A percentile compares a stretch with the other conserved stretches of the same genome.
Evolutionary conservation across 164 flowering plant genomes (phyloP).

Genomic region (Taxillus chinensis): DNA sequence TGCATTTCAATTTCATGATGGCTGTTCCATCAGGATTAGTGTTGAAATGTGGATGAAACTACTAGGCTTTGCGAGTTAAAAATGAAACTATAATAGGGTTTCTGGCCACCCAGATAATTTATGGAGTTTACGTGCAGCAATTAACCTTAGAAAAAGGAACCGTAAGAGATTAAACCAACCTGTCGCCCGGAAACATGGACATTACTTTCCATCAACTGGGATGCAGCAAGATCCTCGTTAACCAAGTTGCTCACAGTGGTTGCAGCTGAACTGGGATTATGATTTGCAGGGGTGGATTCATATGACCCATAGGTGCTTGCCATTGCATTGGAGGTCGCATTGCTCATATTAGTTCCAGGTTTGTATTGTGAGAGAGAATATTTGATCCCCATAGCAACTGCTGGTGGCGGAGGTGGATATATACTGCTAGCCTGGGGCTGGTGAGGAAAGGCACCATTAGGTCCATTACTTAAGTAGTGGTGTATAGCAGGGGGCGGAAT

Average conservation of each 20-base stretch:
- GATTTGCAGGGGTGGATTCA: slow-evolving; percentile 51
- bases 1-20: too few relatives aligned
- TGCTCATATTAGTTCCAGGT: slow-evolving; percentile 53
- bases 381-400: slow-evolving; percentile 28
- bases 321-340: slow-evolving; percentile 46
- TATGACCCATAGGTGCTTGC: slow-evolving; percentile 59
- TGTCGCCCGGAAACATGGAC: slow-evolving; percentile 64
- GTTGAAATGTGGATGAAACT: too few relatives aligned
- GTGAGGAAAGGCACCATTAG: slow-evolving; percentile 52
- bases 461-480: slow-evolving; percentile 47
- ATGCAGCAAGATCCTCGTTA: slow-evolving; percentile 53
- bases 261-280: slow-evolving; percentile 45
- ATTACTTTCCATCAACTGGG: slow-evolving; percentile 70
- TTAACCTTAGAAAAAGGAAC: neutral
- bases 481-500: slow-evolving; percentile 69
- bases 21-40: too few relatives aligned
- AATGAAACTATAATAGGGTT: too few relatives aligned
- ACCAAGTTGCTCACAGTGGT: slow-evolving; percentile 46
- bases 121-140: too few relatives aligned
- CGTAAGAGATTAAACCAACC: slow-evolving; percentile 29
- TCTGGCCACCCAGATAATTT: too few relatives aligned
- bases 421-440: slow-evolving; percentile 51
- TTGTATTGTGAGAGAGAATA: slow-evolving; percentile 66
- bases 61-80: too few relatives aligned
- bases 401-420: slow-evolving; percentile 40